phyloP scores from a whole-genome alignment of 345 rosid species.

The Cardiospermum halicacabum region DNA sequence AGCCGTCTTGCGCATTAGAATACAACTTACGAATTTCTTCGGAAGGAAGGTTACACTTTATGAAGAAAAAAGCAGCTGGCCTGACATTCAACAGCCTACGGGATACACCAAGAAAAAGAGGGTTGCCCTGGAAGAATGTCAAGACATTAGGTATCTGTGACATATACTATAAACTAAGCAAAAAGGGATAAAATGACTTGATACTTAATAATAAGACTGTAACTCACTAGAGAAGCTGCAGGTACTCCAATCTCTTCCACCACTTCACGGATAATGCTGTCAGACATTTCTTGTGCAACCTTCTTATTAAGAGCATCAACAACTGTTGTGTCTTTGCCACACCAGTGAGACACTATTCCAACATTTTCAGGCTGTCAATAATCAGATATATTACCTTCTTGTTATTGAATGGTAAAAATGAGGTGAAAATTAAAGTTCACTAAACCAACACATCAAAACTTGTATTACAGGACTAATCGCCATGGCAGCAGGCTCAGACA shows the following conservation, averaged over 20 bases:
- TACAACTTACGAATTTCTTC: conserved; percentile 64
- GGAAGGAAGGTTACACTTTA: conserved; percentile 63
- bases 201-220: background rate
- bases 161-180: background rate
- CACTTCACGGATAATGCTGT: conserved; percentile 72
- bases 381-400: conserved; percentile 6
- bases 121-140: conserved; percentile 43
- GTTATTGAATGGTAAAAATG: background rate
- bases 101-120: conserved; percentile 73
- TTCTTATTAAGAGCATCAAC: conserved; percentile 40
- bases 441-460: background rate
- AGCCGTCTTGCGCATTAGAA: conserved; percentile 75
- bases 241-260: conserved; percentile 95
- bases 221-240: conserved; percentile 58
- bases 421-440: background rate
- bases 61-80: conserved; percentile 80
- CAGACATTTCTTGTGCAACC: conserved; percentile 68
- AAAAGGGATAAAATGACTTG: conserved; percentile 4
- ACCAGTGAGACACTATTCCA: conserved; percentile 44
- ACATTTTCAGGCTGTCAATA: conserved; percentile 56
- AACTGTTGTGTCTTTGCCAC: conserved; percentile 18
- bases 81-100: conserved; percentile 69
- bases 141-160: background rate
- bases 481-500: background rate
- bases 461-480: background rate